Percentiles rank a stretch among this genome's conserved stretches.
Evolutionary conservation across 441 rosid species (phyloP).

Genomic region (Gossypium trilobum): DNA sequence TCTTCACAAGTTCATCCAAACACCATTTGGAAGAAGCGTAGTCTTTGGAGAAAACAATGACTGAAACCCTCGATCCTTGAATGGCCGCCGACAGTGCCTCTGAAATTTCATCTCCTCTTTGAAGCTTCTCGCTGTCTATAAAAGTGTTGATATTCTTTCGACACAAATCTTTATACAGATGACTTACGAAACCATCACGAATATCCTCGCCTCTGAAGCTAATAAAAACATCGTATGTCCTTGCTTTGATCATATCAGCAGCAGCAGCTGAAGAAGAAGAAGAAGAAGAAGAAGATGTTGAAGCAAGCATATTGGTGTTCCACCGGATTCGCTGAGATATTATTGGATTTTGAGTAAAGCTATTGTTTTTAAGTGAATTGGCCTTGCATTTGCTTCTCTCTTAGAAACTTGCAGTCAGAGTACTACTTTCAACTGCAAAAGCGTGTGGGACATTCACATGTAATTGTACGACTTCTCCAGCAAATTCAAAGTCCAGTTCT

Average conservation of each 20-base stretch:
- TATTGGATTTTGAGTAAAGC: too few relatives aligned
- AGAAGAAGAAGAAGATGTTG: not conserved
- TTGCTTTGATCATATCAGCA: not conserved
- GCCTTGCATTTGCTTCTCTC: too few relatives aligned
- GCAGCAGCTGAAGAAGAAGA: too few relatives aligned
- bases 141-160: not conserved
- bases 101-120: not conserved
- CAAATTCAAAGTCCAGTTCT: too few relatives aligned
- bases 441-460: too few relatives aligned
- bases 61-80: not conserved
- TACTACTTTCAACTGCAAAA: too few relatives aligned
- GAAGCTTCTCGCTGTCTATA: not conserved
- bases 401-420: too few relatives aligned
- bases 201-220: not conserved
- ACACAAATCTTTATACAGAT: not conserved
- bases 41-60: not conserved
- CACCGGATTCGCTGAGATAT: too few relatives aligned
- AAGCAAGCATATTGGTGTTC: not conserved
- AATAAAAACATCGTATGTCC: not conserved
- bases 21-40: conserved; percentile 1
- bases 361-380: too few relatives aligned
- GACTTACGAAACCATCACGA: not conserved
- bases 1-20: not conserved
- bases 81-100: not conserved
- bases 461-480: too few relatives aligned